Evolutionary conservation across 441 rosid species (phyloP).

Genomic region (Gossypium gossypioides): DNA sequence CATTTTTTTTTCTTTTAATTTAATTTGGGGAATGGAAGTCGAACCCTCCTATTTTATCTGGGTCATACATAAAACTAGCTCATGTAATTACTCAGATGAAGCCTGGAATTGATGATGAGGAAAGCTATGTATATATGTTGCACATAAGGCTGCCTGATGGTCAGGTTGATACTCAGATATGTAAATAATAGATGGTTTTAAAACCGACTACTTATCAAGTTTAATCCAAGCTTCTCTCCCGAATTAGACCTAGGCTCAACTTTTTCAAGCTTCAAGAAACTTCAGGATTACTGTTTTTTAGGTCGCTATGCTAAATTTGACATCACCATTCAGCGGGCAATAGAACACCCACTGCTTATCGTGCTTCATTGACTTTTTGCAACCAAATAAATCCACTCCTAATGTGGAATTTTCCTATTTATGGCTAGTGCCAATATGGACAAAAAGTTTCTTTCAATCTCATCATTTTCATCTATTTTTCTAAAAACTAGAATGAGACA

Average conservation of each 20-base stretch:
- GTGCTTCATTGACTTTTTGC: constrained; percentile 4
- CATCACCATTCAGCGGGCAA: neutral
- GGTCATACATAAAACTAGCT: too few species aligned
- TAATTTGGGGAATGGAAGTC: too few species aligned
- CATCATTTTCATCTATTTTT: constrained; percentile 13
- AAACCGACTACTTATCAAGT: neutral
- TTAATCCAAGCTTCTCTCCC: neutral
- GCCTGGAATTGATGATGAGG: too few species aligned
- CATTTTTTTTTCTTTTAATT: neutral
- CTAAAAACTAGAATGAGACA: neutral
- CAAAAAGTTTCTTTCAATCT: constrained; percentile 8
- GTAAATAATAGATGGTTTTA: neutral
- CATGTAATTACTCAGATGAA: too few species aligned
- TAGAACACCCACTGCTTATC: neutral
- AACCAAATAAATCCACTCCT: constrained; percentile 17
- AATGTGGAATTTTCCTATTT: constrained; percentile 27
- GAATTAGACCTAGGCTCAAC: neutral
- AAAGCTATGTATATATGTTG: neutral
- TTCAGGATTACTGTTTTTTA: neutral
- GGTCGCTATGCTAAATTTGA: neutral
- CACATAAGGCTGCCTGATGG: neutral
- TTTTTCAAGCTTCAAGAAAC: neutral
- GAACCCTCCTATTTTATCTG: too few species aligned
- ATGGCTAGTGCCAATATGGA: constrained; percentile 14
- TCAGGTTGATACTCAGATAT: neutral